Evolutionary conservation across 257 asterid species (phyloP).

Genomic region (Solanum arcanum): DNA sequence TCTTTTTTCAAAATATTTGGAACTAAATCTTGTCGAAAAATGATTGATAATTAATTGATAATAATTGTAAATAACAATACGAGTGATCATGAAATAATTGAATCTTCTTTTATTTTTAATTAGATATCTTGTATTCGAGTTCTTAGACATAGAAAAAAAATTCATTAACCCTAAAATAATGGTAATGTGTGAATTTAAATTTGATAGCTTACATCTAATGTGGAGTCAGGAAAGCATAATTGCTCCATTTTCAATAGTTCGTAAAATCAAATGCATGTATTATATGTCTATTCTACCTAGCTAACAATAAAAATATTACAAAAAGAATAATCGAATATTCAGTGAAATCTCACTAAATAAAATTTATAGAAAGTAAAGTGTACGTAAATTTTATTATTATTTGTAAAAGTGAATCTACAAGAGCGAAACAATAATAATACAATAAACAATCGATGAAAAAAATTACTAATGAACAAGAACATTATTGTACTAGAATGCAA

Average conservation of each 20-base stretch:
- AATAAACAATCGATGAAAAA: too few species aligned
- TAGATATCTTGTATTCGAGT: rapidly evolving
- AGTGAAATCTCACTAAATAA: too few species aligned
- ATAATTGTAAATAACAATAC: neutral
- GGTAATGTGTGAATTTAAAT: too few species aligned
- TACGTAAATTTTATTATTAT: too few species aligned
- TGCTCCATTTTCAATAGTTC: neutral
- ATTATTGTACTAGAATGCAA: neutral
- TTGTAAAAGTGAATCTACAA: too few species aligned
- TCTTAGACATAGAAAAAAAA: neutral
- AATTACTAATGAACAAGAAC: neutral
- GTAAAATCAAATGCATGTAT: neutral
- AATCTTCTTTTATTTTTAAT: rapidly evolving
- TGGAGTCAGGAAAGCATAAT: neutral
- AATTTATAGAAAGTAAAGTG: too few species aligned
- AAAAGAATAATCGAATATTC: too few species aligned
- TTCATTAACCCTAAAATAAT: too few species aligned
- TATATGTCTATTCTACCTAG: neutral
- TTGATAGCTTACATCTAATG: neutral
- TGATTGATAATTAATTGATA: neutral
- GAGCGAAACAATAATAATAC: neutral
- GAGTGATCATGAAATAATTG: neutral
- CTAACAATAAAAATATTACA: neutral
- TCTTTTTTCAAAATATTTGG: neutral
- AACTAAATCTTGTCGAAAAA: neutral